Percentiles rank a stretch among this genome's conserved stretches.
These are phyloP conservation scores for Hemileccinum rubropunctum DNA, from an alignment of 768 basidiomycete genomes.

Conservation along the genomic window DNA sequence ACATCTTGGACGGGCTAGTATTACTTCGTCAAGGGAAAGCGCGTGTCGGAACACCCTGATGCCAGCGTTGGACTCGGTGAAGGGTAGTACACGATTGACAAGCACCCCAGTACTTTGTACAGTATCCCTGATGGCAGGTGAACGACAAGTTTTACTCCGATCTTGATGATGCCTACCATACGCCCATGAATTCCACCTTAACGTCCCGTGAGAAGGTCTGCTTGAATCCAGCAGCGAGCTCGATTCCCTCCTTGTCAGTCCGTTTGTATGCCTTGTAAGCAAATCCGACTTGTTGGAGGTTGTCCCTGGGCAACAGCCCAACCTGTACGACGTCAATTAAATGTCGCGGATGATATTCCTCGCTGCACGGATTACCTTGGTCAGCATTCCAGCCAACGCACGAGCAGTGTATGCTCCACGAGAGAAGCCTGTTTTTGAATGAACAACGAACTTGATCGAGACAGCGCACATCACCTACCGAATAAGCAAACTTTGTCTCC, in stretches of 20 bases:
- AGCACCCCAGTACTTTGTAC: conserved; percentile 73
- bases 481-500: conserved; percentile 78
- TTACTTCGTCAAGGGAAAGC: conserved; percentile 72
- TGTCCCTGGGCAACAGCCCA: conserved; percentile 67
- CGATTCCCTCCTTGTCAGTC: conserved; percentile 41
- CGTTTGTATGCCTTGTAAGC: conserved; percentile 72
- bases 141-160: not conserved
- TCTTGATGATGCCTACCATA: conserved; percentile 49
- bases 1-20: not conserved
- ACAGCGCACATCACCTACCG: conserved; percentile 36
- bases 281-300: conserved; percentile 66
- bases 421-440: conserved; percentile 59
- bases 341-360: not conserved
- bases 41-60: conserved; percentile 78
- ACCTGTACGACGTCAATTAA: conserved; percentile 40
- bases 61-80: conserved; percentile 56
- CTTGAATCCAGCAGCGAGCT: conserved; percentile 66
- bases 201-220: conserved; percentile 66
- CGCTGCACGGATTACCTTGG: conserved; percentile 46
- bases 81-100: conserved; percentile 60
- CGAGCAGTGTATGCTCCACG: conserved; percentile 66
- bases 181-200: conserved; percentile 73
- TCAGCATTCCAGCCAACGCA: conserved; percentile 71
- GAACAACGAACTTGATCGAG: conserved; percentile 3
- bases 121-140: conserved; percentile 56